Percentiles rank a stretch among this genome's conserved stretches.
These are phyloP conservation scores for Geotrichum carabidarum DNA, from an alignment of 1,139 yeast genomes.

Conservation along the genomic window DNA sequence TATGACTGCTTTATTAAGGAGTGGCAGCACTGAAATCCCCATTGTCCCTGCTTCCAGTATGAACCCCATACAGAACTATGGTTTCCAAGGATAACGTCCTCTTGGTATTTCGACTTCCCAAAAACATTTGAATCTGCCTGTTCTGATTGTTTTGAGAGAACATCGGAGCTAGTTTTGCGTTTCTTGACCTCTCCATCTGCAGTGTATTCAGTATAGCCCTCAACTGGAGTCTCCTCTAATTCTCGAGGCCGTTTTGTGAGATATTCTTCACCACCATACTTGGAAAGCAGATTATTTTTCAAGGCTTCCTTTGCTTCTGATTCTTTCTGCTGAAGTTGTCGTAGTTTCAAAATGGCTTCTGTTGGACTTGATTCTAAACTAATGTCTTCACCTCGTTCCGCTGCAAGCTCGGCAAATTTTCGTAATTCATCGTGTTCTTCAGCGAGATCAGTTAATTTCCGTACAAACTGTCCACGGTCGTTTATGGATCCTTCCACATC, in stretches of 20 bases:
- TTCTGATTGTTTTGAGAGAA: conserved; percentile 17
- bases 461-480: conserved; percentile 51
- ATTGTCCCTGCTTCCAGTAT: conserved; percentile 44
- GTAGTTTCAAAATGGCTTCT: conserved; percentile 45
- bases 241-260: conserved; percentile 29
- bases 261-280: conserved; percentile 40
- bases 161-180: conserved; percentile 9
- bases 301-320: conserved; percentile 34
- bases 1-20: conserved; percentile 37
- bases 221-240: conserved; percentile 24
- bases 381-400: conserved; percentile 41
- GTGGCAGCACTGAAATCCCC: conserved; percentile 51
- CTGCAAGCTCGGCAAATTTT: conserved; percentile 50
- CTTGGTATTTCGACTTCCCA: conserved; percentile 36
- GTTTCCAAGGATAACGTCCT: conserved; percentile 40
- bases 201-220: conserved; percentile 28
- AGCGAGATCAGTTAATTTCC: conserved; percentile 50
- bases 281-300: conserved; percentile 38
- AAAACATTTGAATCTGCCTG: conserved; percentile 9
- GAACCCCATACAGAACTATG: conserved; percentile 49
- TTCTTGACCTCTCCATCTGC: conserved; percentile 25
- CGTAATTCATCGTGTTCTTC: conserved; percentile 42
- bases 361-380: conserved; percentile 60
- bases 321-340: conserved; percentile 40
- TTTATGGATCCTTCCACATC: conserved; percentile 45